phyloP scores from a whole-genome alignment of 257 asterid species.

The Fraxinus anomala region DNA sequence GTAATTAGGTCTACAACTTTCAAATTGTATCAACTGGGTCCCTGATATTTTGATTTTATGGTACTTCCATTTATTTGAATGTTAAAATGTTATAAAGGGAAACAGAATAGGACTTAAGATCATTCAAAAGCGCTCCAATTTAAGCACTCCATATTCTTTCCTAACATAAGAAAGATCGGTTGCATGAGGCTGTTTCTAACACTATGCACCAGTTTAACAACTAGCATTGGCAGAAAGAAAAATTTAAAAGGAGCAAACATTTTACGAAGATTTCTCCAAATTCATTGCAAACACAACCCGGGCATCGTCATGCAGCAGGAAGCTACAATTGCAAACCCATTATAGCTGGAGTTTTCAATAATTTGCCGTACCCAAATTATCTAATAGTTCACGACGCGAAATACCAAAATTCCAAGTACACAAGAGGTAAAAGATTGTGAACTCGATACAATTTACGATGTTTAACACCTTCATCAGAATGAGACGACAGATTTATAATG shows the following conservation, averaged over 20 bases:
- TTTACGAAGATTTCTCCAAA: not conserved
- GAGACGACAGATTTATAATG: slow-evolving; percentile 43
- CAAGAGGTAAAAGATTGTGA: slow-evolving; percentile 15
- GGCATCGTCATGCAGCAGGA: not conserved
- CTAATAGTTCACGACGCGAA: not conserved
- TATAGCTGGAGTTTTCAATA: not conserved
- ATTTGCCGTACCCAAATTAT: not conserved
- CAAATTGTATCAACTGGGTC: too few relatives aligned
- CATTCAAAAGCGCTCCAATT: not conserved
- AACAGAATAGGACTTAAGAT: not conserved
- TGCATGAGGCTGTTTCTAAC: not conserved
- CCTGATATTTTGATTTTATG: too few relatives aligned
- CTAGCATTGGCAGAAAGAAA: not conserved
- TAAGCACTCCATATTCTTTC: not conserved
- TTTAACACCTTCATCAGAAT: slow-evolving; percentile 35
- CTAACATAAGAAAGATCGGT: not conserved
- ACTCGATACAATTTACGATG: slow-evolving; percentile 15
- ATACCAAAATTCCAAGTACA: not conserved
- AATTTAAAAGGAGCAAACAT: not conserved
- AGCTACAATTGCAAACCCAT: not conserved
- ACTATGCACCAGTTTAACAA: not conserved
- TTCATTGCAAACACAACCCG: not conserved
- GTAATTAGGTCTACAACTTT: too few relatives aligned
- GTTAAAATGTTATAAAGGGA: too few relatives aligned
- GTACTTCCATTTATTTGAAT: too few relatives aligned